phyloP scores from a whole-genome alignment of 495 filamentous ascomycete species.

The Terfezia claveryi region DNA sequence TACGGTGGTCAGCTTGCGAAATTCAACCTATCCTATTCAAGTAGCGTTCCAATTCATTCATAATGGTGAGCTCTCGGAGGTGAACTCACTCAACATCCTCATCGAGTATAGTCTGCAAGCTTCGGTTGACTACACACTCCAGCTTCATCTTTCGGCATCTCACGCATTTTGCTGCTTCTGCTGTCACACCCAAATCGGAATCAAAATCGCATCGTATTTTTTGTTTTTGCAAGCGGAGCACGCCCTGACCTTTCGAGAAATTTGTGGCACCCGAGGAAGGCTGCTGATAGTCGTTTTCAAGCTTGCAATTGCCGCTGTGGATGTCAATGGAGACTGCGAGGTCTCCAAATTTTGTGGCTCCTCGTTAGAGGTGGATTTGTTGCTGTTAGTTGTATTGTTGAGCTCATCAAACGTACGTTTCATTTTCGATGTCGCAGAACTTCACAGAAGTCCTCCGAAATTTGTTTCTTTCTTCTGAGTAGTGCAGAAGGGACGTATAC shows the following conservation, averaged over 20 bases:
- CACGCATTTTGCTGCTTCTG: constrained; percentile 17
- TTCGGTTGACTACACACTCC: constrained; percentile 21
- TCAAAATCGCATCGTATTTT: constrained; percentile 22
- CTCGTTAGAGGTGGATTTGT: background rate
- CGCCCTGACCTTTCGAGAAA: constrained; percentile 17
- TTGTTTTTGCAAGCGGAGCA: constrained; percentile 22
- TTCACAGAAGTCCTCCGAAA: no score
- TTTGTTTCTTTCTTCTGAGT: no score
- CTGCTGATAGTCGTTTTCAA: background rate
- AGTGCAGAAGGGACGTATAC: no score
- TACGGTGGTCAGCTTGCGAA: background rate
- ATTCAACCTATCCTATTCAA: no score
- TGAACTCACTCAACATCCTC: constrained; percentile 21
- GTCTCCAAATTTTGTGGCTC: no score
- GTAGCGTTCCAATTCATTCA: background rate
- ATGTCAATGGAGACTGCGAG: no score
- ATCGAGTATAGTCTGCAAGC: constrained; percentile 21
- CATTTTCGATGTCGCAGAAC: background rate
- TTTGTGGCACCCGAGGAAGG: constrained; percentile 14
- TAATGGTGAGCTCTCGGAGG: background rate
- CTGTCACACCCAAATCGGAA: constrained; percentile 1
- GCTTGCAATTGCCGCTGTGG: background rate
- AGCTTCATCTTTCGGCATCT: constrained; percentile 21
- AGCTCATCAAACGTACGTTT: background rate
- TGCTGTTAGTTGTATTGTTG: background rate